phyloP scores from a whole-genome alignment of 2,329 filamentous ascomycete genomes.

The Fusarium decemcellulare region DNA sequence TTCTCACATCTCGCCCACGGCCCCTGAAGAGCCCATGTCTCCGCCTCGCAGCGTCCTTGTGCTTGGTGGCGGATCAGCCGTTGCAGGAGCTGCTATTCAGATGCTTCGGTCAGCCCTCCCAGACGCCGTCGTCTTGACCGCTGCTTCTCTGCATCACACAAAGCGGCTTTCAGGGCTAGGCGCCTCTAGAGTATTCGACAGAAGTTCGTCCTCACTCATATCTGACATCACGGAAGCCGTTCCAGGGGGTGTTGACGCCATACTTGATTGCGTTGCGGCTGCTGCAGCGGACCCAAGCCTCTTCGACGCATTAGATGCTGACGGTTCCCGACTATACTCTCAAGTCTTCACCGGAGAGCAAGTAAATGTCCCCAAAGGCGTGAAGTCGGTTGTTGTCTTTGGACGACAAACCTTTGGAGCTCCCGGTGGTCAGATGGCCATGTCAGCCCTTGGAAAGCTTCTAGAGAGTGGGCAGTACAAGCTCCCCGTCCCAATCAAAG shows the following conservation, averaged over 20 bases:
- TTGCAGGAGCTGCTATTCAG: slow-evolving; percentile 40
- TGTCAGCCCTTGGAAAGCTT: slow-evolving; percentile 24
- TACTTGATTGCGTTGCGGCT: slow-evolving; percentile 39
- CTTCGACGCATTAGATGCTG: slow-evolving; percentile 12
- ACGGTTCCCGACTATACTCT: slow-evolving; percentile 31
- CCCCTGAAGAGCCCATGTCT: slow-evolving; percentile 3
- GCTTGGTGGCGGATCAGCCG: slow-evolving; percentile 36
- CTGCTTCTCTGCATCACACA: slow-evolving; percentile 27
- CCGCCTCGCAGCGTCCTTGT: slow-evolving; percentile 29
- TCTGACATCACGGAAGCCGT: slow-evolving; percentile 7
- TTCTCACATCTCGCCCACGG: slow-evolving; percentile 27
- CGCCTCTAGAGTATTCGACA: slow-evolving; percentile 23
- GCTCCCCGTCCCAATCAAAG: slow-evolving; percentile 25
- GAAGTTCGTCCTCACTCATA: slow-evolving; percentile 10
- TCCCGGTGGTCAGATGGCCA: slow-evolving; percentile 30
- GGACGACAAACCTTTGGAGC: slow-evolving; percentile 32
- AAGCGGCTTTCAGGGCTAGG: slow-evolving; percentile 24
- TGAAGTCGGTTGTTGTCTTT: slow-evolving; percentile 24
- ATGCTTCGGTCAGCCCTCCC: slow-evolving; percentile 37
- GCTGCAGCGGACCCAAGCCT: slow-evolving; percentile 19
- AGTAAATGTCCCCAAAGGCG: slow-evolving; percentile 16
- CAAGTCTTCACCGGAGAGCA: slow-evolving; percentile 35
- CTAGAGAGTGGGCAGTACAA: slow-evolving; percentile 28
- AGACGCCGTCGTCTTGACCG: slow-evolving; percentile 24
- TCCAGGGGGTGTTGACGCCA: slow-evolving; percentile 34